Evolutionary conservation across 495 filamentous ascomycete genomes (phyloP), one percentile per base, ranked within the genome.

Genomic region (Tuber brumale): DNA sequence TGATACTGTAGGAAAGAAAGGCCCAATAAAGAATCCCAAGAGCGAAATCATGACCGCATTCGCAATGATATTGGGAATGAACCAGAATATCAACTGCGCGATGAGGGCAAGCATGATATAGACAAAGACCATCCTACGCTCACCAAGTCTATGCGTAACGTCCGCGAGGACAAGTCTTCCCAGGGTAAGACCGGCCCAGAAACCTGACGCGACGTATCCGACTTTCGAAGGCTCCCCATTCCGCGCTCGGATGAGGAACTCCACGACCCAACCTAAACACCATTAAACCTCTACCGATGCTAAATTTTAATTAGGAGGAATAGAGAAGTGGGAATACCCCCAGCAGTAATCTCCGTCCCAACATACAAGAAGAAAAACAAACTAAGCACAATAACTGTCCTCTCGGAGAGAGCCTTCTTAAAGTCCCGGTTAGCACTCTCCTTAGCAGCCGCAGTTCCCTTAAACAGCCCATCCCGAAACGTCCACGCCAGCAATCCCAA

Each of bases 201-300:
- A 96, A 7, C 92, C 93, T 0, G 92, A 86, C 35, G 92, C 94
- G 5, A 95, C 92, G 82, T 94, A 94, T 23, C 93, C 93, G 14
- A 94, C 91, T 5, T 86, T 84, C 12, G 86, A 84, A 4, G 91
- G 91, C 75, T 90, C 85, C 18, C 91, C 92, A 79, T 88, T 83
- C 31, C 93, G 91, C 74, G 89, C 87, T 46, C 85, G 88, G 82
- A 94, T 92, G 46, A 94, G 84, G 85, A 93, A 94, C 6, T 91
- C 91, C 70, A 94, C 92, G 23, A 94, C 89, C 94, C 92, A 96
- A 37, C 92, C 90, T 81, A 44, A 19, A 27, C 5, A 21, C 41
- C 19, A 3, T 46, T 57, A 42, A 41, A 18, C 23, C 74, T 31
- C 35, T 16, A 41, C 7, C 1, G 8, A 4, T 1, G 23, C 2